Evolutionary conservation across 176 grass and related monocot species (phyloP).

Genomic region (Oryza brachyantha): DNA sequence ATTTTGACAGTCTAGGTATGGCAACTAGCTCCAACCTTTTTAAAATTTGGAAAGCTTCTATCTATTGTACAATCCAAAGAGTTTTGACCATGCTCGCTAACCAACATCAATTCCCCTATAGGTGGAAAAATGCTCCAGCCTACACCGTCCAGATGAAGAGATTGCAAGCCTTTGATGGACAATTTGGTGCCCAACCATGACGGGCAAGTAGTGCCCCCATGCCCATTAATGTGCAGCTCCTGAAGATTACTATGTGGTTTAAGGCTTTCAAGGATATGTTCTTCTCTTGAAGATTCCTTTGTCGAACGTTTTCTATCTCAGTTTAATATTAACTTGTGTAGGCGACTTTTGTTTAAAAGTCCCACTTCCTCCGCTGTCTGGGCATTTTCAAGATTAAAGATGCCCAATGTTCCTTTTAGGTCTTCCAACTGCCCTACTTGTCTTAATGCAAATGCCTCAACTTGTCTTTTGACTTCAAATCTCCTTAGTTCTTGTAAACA

Average conservation of each 20-base stretch:
- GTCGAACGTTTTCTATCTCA: neutral
- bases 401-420: neutral
- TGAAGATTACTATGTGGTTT: neutral
- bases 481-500: neutral
- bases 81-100: neutral
- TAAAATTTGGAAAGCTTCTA: neutral
- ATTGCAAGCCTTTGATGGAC: neutral
- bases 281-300: neutral
- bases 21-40: neutral
- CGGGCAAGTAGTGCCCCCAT: neutral
- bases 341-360: neutral
- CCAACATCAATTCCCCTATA: neutral
- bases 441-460: neutral
- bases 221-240: neutral
- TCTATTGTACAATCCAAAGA: neutral
- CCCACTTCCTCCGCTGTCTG: neutral
- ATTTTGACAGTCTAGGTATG: neutral
- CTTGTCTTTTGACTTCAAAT: neutral
- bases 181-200: neutral
- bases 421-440: neutral
- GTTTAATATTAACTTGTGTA: neutral
- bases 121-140: neutral
- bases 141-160: neutral
- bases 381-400: conserved; percentile 12
- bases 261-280: neutral